Percentiles rank a stretch among this genome's conserved stretches.
Conservation (phyloP, 1,284 basidiomycete genomes). For the Cutaneotrichosporon dermatis region DNA sequence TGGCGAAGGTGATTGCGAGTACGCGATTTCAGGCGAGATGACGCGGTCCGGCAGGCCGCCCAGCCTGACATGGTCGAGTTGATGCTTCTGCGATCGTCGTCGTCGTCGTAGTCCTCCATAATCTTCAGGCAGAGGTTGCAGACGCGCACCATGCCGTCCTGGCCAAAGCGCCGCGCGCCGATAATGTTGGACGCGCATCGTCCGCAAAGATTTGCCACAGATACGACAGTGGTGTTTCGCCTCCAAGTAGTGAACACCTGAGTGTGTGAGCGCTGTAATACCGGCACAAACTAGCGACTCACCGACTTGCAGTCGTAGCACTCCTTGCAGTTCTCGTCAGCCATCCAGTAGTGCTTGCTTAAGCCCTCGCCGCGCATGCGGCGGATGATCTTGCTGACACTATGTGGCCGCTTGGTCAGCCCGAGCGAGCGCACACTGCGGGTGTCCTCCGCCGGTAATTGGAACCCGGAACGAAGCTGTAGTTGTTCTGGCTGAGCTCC, state of each 20-base stretch:
- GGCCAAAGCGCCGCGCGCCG: slow-evolving; percentile 87
- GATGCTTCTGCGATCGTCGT: slow-evolving; percentile 51
- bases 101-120: slow-evolving; percentile 69
- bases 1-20: slow-evolving; percentile 72
- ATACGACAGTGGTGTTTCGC: slow-evolving; percentile 92
- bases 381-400: slow-evolving; percentile 82
- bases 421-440: slow-evolving; percentile 41
- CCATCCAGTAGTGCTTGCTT: slow-evolving; percentile 85
- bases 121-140: slow-evolving; percentile 93
- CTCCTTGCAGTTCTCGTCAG: slow-evolving; percentile 91
- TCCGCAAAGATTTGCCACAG: slow-evolving; percentile 90
- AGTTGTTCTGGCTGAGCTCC: slow-evolving; percentile 39
- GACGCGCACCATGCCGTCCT: slow-evolving; percentile 84
- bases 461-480: slow-evolving; percentile 44
- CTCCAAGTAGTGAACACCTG: slow-evolving; percentile 87
- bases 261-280: slow-evolving; percentile 24
- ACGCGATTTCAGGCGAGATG: slow-evolving; percentile 42
- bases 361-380: slow-evolving; percentile 72
- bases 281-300: slow-evolving; percentile 9
- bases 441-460: slow-evolving; percentile 44
- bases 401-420: slow-evolving; percentile 63
- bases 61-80: slow-evolving; percentile 35
- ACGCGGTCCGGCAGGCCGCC: slow-evolving; percentile 31
- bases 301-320: slow-evolving; percentile 78
- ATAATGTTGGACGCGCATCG: slow-evolving; percentile 96